Percentiles rank a stretch among this genome's conserved stretches.
These are phyloP conservation scores for Thermomyces lanuginosus DNA, from an alignment of 2,329 filamentous ascomycete species.

Conservation along the genomic window DNA sequence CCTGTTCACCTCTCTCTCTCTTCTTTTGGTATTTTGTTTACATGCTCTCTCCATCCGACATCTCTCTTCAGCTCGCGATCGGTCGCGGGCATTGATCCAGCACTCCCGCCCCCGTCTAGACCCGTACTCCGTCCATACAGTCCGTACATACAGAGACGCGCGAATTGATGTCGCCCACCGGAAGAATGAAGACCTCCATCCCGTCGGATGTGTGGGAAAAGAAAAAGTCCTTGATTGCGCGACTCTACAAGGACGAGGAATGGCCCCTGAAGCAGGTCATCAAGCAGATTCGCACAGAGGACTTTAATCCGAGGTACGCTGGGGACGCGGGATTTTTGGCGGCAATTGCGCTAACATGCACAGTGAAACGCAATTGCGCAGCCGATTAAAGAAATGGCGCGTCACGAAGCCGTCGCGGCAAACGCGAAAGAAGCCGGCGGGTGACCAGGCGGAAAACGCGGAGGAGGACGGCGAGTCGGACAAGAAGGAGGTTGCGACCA, in stretches of 20 bases:
- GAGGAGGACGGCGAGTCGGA: slow-evolving; percentile 9
- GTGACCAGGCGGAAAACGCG: slow-evolving; percentile 5
- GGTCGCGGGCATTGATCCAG: too few relatives aligned
- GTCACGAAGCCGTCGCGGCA: slow-evolving; percentile 30
- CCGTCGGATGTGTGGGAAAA: slow-evolving; percentile 29
- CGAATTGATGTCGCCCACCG: too few relatives aligned
- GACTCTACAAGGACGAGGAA: slow-evolving; percentile 29
- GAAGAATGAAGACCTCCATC: slow-evolving; percentile 27
- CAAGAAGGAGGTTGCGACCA: too few relatives aligned
- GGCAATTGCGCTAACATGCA: background rate
- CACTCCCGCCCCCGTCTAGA: too few relatives aligned
- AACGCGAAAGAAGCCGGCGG: slow-evolving; percentile 23
- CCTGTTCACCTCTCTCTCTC: too few relatives aligned
- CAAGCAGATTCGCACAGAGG: slow-evolving; percentile 26
- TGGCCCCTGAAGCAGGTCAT: slow-evolving; percentile 31
- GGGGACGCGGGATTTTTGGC: background rate
- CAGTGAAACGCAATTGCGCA: slow-evolving; percentile 30
- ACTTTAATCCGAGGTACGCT: slow-evolving; percentile 29
- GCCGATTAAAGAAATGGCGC: slow-evolving; percentile 29
- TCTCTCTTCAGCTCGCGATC: too few relatives aligned
- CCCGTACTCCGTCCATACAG: too few relatives aligned
- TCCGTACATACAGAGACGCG: too few relatives aligned
- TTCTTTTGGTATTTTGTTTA: too few relatives aligned
- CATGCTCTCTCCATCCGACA: too few relatives aligned
- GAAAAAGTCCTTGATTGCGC: slow-evolving; percentile 26